Base-by-base conservation (phyloP, 2,329 filamentous ascomycete genomes). In the Metarhizium robertsii region DNA sequence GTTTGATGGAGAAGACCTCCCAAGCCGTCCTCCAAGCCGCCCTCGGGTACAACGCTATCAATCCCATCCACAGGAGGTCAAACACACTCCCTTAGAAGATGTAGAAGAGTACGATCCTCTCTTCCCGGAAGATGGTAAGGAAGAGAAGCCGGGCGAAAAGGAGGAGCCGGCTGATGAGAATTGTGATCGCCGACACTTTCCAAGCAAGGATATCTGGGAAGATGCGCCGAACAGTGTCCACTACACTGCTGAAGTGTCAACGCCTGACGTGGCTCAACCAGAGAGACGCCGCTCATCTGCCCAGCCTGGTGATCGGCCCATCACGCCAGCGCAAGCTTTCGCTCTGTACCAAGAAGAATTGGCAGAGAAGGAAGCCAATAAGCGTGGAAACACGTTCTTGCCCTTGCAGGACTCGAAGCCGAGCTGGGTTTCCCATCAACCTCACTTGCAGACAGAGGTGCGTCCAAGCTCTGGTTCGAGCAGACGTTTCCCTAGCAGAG, bases 181-280 rank as follows among this genome's bases (percentile, higher is more conserved):
- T 60, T 77, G 83, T 60, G 74, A 79, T 58, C 81, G 83, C 60
- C 86, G 87, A 58, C 71, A 80, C 59, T 99, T 99, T 71, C 94
- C 94, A 1, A 96, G 92, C 69, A 88, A 92, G 68, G 94, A 99
- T 68, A 83, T 97, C 45, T 99, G 94, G 94, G 94, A 99, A 73
- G 95, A 99, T 69, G 87, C 90, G 0, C 94, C 95, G 4, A 87
- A 85, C 66, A 96, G 91, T 71, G 78, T 90, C 53, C 85, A 94
- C 65, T 84, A 81, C 65, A 86, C 83, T 38, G 85, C 92, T 3
- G 91, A 89, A 57, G 92, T 97, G 7, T 89, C 87, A 2, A 94
- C 90, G 0, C 91, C 91, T 1, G 88, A 67, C 61, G 73, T 66
- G 60, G 70, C 58, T 57, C 73, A 69, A 34, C 65, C 64, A 84